Percentiles rank a stretch among this genome's conserved stretches.
phyloP scores from a whole-genome alignment of 2,329 filamentous ascomycete species.

The Falciphora oryzae region DNA sequence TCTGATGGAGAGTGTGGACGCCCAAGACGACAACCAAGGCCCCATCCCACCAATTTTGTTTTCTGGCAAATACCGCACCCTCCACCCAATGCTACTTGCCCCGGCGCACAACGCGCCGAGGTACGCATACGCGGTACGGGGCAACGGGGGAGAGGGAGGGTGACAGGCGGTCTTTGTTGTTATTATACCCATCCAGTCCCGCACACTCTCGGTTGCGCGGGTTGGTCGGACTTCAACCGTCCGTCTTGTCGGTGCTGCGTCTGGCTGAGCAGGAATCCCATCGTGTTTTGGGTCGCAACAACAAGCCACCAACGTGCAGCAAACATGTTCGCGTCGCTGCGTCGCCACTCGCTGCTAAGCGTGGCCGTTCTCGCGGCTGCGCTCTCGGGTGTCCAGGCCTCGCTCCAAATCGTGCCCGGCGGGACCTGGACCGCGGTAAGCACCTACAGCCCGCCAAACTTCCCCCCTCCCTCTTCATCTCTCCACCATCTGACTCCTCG shows the following conservation, averaged over 20 bases:
- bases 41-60: not conserved
- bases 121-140: not conserved
- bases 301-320: not conserved
- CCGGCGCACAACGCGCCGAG: not conserved
- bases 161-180: not conserved
- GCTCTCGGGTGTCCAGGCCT: conserved; percentile 11
- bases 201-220: not conserved
- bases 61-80: too few species aligned
- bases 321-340: not conserved
- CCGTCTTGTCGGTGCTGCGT: not conserved
- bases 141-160: not conserved
- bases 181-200: not conserved
- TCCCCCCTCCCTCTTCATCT: too few species aligned
- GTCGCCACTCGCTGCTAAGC: not conserved
- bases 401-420: conserved; percentile 19
- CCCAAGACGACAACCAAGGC: too few species aligned
- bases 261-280: not conserved
- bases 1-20: too few species aligned
- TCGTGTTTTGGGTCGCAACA: too few species aligned
- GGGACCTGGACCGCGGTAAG: conserved; percentile 21
- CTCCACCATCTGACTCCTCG: not conserved
- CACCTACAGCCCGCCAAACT: not conserved
- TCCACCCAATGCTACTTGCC: not conserved
- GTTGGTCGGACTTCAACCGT: not conserved
- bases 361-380: not conserved